A percentile compares a stretch with the other conserved stretches of the same genome.
phyloP scores from a whole-genome alignment of 345 rosid genomes.

The Camelina neglecta region DNA sequence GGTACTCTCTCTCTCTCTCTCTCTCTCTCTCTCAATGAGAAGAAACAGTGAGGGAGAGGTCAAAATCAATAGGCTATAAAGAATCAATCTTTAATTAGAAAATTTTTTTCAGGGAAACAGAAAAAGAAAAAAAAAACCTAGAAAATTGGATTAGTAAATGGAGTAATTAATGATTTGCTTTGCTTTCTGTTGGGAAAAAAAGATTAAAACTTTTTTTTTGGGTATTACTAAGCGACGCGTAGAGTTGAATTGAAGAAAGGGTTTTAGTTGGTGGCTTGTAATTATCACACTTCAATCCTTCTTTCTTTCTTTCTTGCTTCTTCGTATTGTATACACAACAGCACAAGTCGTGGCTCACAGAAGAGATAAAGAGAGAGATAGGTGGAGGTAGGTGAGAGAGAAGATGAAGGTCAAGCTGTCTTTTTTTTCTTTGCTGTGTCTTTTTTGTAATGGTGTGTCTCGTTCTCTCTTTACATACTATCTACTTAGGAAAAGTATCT shows the following conservation, averaged over 20 bases:
- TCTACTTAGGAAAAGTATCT: too few species aligned
- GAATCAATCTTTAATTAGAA: conserved; percentile 44
- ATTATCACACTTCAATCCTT: conserved; percentile 63
- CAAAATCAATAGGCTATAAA: conserved; percentile 50
- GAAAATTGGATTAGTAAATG: conserved; percentile 27
- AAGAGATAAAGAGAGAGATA: conserved; percentile 15
- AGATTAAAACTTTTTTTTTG: conserved; percentile 30
- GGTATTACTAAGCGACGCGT: conserved; percentile 45
- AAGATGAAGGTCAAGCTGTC: conserved; percentile 39
- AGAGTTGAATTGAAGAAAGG: conserved; percentile 87
- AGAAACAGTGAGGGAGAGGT: conserved; percentile 25
- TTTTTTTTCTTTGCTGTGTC: not conserved
- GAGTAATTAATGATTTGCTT: conserved; percentile 28
- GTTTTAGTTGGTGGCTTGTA: conserved; percentile 57
- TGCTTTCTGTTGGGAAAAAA: conserved; percentile 34
- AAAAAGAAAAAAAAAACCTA: not conserved
- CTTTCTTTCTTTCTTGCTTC: conserved; percentile 4
- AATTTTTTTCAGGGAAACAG: not conserved
- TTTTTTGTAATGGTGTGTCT: not conserved
- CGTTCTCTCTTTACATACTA: not conserved
- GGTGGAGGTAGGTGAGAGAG: conserved; percentile 44
- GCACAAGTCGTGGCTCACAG: conserved; percentile 6
- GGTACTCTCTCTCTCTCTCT: conserved; percentile 6
- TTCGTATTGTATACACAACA: conserved; percentile 21
- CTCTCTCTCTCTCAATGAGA: not conserved